A percentile compares a stretch with the other conserved stretches of the same genome.
Evolutionary conservation across 495 filamentous ascomycete genomes (phyloP).

Genomic region (Niebla homalea): DNA sequence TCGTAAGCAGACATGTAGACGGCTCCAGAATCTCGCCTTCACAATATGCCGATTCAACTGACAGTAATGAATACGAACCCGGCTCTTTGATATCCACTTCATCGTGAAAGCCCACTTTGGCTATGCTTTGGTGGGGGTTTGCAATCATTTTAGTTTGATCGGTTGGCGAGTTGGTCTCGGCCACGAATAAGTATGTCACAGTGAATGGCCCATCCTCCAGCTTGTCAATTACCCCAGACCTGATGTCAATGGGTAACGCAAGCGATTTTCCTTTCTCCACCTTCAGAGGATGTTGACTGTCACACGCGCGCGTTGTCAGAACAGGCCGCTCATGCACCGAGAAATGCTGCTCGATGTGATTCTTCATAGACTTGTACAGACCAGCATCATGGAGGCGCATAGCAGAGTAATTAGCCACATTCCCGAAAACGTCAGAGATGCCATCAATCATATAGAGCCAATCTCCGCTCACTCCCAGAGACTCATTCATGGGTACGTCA

Average conservation of each 20-base stretch:
- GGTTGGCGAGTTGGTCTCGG: conserved; percentile 45
- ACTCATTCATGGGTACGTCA: conserved; percentile 73
- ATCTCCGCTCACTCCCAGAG: conserved; percentile 56
- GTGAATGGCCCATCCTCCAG: conserved; percentile 38
- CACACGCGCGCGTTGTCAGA: conserved; percentile 57
- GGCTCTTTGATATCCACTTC: conserved; percentile 52
- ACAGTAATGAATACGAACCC: conserved; percentile 72
- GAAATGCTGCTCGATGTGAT: conserved; percentile 60
- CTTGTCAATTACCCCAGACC: conserved; percentile 37
- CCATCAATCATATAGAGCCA: conserved; percentile 89
- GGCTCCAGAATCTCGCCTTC: conserved; percentile 82
- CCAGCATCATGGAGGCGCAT: conserved; percentile 44
- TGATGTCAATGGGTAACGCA: conserved; percentile 60
- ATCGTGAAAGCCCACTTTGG: conserved; percentile 35
- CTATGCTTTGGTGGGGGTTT: conserved; percentile 37
- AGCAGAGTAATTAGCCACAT: conserved; percentile 66
- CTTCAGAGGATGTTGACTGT: conserved; percentile 64
- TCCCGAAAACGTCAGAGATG: conserved; percentile 80
- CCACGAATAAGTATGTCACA: conserved; percentile 57
- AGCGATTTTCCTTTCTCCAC: conserved; percentile 58
- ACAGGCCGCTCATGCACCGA: conserved; percentile 76
- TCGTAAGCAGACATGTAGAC: conserved; percentile 75
- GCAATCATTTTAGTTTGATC: conserved; percentile 49
- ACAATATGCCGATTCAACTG: conserved; percentile 67
- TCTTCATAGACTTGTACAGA: conserved; percentile 42